Evolutionary conservation across 106 monocot species (phyloP).

Genomic region (Dioscorea zingiberensis): DNA sequence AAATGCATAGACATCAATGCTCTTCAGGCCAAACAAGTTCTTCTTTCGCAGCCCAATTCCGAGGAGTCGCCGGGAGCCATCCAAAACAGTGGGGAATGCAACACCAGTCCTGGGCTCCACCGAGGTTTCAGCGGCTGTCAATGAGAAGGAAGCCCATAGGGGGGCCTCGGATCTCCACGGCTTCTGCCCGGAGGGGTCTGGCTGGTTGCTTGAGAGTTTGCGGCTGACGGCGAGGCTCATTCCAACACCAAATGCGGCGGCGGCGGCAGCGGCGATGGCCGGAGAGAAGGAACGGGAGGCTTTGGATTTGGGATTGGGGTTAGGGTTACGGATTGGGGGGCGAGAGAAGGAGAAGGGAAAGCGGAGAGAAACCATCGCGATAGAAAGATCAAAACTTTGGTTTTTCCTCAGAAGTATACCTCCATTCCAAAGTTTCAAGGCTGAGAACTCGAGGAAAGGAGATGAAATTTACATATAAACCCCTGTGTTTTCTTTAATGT

Average conservation of each 20-base stretch:
- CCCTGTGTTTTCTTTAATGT: no score
- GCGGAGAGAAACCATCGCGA: constrained; percentile 46
- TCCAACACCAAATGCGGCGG: constrained; percentile 29
- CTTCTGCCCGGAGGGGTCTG: background rate
- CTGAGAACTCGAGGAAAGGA: no score
- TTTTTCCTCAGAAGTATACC: no score
- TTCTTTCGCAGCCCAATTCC: constrained; percentile 65
- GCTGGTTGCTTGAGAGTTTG: constrained; percentile 1
- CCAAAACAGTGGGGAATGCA: constrained; percentile 47
- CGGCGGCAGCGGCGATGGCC: constrained; percentile 8
- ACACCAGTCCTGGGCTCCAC: constrained; percentile 67
- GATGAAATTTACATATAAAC: no score
- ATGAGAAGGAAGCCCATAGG: constrained; percentile 53
- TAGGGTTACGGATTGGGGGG: constrained; percentile 6
- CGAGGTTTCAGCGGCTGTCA: constrained; percentile 21
- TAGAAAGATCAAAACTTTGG: background rate
- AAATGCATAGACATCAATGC: constrained; percentile 78
- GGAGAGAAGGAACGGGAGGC: background rate
- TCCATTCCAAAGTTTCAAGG: no score
- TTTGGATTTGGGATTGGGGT: background rate
- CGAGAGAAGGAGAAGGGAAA: constrained; percentile 40
- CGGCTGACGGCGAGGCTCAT: constrained; percentile 25
- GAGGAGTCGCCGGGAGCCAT: constrained; percentile 39
- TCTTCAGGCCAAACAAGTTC: constrained; percentile 69
- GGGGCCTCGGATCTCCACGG: constrained; percentile 12